A percentile compares a stretch with the other conserved stretches of the same genome.
These are phyloP conservation scores for Melampsora larici-populina DNA, from an alignment of 1,284 basidiomycete genomes.

Conservation along the genomic window DNA sequence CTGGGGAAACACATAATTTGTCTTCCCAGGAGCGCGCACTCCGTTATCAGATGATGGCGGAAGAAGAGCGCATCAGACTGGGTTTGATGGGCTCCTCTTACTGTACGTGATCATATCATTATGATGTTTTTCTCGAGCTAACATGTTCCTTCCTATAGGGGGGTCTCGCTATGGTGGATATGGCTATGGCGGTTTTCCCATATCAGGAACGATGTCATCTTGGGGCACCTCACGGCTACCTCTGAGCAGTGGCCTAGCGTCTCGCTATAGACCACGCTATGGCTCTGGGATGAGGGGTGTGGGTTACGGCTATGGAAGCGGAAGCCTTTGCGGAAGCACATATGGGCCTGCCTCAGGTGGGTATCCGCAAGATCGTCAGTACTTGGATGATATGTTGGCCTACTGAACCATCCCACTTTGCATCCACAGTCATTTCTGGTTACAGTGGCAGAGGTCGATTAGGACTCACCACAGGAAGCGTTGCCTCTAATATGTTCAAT, in stretches of 20 bases:
- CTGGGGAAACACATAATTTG: not conserved
- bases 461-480: not conserved
- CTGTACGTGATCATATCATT: conserved; percentile 11
- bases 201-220: conserved; percentile 6
- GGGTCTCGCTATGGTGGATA: conserved; percentile 33
- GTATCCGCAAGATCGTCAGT: not conserved
- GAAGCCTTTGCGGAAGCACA: not conserved
- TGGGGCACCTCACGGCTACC: conserved; percentile 35
- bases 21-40: conserved; percentile 30
- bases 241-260: conserved; percentile 10
- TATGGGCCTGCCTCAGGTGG: not conserved
- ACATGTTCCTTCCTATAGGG: conserved; percentile 3
- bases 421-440: not conserved
- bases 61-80: conserved; percentile 39
- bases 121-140: not conserved
- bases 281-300: not conserved
- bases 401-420: not conserved
- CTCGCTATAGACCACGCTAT: conserved; percentile 30
- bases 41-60: conserved; percentile 29
- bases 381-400: not conserved
- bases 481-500: conserved; percentile 7
- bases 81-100: conserved; percentile 20
- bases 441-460: not conserved
- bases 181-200: conserved; percentile 22
- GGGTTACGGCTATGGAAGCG: not conserved